Evolutionary conservation across 495 filamentous ascomycete species (phyloP).

Genomic region (Echria macrotheca): DNA sequence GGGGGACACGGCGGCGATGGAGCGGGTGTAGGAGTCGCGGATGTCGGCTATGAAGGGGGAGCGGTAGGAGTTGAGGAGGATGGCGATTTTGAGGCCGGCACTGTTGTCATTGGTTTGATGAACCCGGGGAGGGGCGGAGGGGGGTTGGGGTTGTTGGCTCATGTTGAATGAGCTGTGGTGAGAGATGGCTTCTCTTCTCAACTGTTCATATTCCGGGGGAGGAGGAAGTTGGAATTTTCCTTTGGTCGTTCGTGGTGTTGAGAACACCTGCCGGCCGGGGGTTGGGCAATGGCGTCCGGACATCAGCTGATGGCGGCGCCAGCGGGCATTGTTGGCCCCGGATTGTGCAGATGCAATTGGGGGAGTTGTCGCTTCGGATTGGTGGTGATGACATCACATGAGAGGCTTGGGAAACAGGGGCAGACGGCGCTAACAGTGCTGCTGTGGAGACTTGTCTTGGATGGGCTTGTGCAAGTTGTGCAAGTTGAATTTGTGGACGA

Average conservation of each 20-base stretch:
- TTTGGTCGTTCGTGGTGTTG: neutral
- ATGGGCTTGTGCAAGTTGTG: no score
- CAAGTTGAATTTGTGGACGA: no score
- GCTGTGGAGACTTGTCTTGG: no score
- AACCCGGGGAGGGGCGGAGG: neutral
- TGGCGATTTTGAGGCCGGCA: slow-evolving; percentile 28
- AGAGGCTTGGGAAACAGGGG: slow-evolving; percentile 1
- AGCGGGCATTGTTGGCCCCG: neutral
- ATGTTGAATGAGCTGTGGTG: slow-evolving; percentile 10
- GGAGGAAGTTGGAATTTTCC: neutral
- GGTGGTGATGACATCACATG: slow-evolving; percentile 12
- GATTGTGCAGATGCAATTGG: neutral
- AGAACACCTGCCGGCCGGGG: neutral
- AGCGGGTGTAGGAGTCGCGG: slow-evolving; percentile 35
- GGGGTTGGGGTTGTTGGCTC: slow-evolving; percentile 1
- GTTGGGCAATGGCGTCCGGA: neutral
- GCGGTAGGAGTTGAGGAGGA: slow-evolving; percentile 42
- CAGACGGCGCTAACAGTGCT: neutral
- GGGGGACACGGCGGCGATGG: slow-evolving; percentile 29
- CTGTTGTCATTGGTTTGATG: neutral
- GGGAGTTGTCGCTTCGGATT: slow-evolving; percentile 1
- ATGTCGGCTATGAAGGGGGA: slow-evolving; percentile 34
- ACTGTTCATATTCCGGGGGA: neutral
- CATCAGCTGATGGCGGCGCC: slow-evolving; percentile 5
- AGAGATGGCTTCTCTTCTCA: neutral